phyloP scores from a whole-genome alignment of 2,329 filamentous ascomycete species.

The Magnaporthiopsis incrustans region DNA sequence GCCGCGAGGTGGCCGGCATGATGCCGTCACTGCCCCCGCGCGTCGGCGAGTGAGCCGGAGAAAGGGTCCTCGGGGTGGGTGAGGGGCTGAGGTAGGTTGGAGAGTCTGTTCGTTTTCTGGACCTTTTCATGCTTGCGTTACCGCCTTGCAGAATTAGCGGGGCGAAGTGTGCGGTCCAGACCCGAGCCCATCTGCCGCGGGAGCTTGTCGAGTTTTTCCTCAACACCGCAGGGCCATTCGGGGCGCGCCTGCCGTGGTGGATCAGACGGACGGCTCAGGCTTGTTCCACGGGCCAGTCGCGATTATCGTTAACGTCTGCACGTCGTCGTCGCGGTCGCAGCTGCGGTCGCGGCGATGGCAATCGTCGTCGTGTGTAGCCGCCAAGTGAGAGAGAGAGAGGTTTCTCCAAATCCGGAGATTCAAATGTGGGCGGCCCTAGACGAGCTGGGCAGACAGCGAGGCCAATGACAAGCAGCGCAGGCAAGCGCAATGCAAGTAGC shows the following conservation, averaged over 20 bases:
- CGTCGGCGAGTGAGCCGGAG: constrained; percentile 29
- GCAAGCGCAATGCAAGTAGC: constrained; percentile 1
- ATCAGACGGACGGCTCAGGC: too few relatives aligned
- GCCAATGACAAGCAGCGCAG: background rate
- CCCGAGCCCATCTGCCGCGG: background rate
- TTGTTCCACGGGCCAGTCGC: too few relatives aligned
- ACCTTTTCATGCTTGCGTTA: constrained; percentile 17
- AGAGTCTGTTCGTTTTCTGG: constrained; percentile 35
- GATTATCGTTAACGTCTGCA: too few relatives aligned
- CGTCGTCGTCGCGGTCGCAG: background rate
- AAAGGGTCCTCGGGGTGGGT: constrained; percentile 27
- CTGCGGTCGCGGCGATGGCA: too few relatives aligned
- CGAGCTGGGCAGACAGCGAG: background rate
- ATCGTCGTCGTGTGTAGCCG: too few relatives aligned
- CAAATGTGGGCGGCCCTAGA: background rate
- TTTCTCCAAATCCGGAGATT: background rate
- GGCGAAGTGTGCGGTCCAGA: background rate
- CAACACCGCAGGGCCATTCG: background rate
- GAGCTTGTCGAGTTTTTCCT: background rate
- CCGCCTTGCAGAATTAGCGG: background rate
- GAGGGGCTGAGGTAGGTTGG: constrained; percentile 34
- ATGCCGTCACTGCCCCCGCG: constrained; percentile 32
- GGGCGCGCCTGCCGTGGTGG: too few relatives aligned
- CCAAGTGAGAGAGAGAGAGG: background rate
- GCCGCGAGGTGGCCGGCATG: constrained; percentile 38